These are phyloP conservation scores for Myriosclerotinia curreyana DNA, from an alignment of 2,329 filamentous ascomycete genomes.

Conservation along the genomic window DNA sequence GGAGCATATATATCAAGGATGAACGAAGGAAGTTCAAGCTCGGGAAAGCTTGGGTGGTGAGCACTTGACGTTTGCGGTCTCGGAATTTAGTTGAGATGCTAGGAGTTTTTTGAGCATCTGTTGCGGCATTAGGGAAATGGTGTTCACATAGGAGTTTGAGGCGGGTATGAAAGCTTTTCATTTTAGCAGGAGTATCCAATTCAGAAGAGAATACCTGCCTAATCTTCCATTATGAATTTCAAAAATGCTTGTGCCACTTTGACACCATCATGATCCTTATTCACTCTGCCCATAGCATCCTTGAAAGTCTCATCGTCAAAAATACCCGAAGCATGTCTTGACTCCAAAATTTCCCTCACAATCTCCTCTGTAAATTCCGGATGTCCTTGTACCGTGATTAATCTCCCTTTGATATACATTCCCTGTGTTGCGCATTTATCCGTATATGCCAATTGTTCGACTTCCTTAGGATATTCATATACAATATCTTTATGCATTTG, in stretches of 20 bases:
- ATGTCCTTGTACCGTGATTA: constrained; percentile 81
- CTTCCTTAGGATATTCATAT: constrained; percentile 57
- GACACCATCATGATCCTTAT: constrained; percentile 74
- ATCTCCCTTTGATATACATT: constrained; percentile 64
- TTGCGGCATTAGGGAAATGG: background rate
- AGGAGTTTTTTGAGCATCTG: background rate
- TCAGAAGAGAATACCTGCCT: constrained; percentile 2
- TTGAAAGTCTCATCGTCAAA: constrained; percentile 67
- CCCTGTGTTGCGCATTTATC: constrained; percentile 71
- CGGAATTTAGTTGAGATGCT: background rate
- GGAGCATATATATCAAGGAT: background rate
- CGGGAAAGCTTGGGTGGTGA: background rate
- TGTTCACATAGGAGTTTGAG: background rate
- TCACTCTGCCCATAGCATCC: constrained; percentile 65
- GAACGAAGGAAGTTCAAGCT: background rate
- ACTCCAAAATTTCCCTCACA: constrained; percentile 63
- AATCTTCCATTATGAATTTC: constrained; percentile 65
- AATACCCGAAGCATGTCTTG: constrained; percentile 63
- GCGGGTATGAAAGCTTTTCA: background rate
- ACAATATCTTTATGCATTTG: constrained; percentile 87
- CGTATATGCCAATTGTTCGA: constrained; percentile 62
- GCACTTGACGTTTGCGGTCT: no score
- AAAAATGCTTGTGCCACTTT: constrained; percentile 70
- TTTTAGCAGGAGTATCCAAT: background rate
- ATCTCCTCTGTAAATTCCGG: constrained; percentile 78